A percentile compares a stretch with the other conserved stretches of the same genome.
Conservation (phyloP, 108 stramenopile genomes). For the Nannochloropsis granulata region DNA sequence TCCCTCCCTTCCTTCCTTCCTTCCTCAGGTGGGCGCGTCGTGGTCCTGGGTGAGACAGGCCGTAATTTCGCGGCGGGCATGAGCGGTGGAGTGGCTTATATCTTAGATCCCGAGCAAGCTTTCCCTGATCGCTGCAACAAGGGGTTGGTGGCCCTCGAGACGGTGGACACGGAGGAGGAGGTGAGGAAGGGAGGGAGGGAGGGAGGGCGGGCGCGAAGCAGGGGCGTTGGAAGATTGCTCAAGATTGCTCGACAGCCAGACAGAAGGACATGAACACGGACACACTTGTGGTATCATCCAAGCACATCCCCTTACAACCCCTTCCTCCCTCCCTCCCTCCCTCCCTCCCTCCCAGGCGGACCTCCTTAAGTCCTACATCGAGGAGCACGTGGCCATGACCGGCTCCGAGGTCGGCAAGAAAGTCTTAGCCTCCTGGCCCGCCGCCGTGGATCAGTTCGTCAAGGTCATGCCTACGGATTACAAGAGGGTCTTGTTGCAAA, state of each 20-base stretch:
- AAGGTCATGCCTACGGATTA: constrained; percentile 92
- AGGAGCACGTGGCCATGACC: not conserved
- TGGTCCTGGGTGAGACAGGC: constrained; percentile 80
- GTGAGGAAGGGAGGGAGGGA: not conserved
- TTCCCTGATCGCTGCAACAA: constrained; percentile 86
- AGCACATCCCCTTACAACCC: not conserved
- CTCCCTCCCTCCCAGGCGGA: not conserved
- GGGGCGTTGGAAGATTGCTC: not conserved
- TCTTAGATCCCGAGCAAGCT: constrained; percentile 82
- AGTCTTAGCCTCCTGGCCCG: not conserved
- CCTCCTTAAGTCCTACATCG: not conserved
- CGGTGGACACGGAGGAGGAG: constrained; percentile 42
- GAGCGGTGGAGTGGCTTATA: constrained; percentile 90
- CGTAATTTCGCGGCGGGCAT: constrained; percentile 97
- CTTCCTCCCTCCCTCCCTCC: not conserved
- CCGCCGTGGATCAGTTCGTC: constrained; percentile 15
- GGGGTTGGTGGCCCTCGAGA: constrained; percentile 79
- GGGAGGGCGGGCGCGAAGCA: not conserved
- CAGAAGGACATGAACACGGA: not conserved
- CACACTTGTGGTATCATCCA: too few species aligned
- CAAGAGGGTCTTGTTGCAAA: constrained; percentile 73
- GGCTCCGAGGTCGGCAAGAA: not conserved
- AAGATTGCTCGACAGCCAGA: too few species aligned
- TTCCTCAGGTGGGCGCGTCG: constrained; percentile 64
- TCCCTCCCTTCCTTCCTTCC: not conserved